Evolutionary conservation across 2,329 filamentous ascomycete species (phyloP).

Genomic region (Venturiaceae sp.): DNA sequence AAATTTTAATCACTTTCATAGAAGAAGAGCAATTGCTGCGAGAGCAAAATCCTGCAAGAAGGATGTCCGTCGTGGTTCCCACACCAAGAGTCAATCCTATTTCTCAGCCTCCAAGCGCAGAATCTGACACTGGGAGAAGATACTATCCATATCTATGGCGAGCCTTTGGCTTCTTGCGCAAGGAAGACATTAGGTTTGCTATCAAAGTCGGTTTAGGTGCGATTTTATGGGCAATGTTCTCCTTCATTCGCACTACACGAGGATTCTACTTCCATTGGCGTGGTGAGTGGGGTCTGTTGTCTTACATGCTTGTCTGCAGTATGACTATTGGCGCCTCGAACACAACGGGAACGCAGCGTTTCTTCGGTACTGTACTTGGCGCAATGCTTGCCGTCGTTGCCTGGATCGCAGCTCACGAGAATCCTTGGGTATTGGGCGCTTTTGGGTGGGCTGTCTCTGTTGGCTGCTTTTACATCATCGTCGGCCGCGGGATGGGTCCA

Average conservation of each 20-base stretch:
- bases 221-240: conserved; percentile 76
- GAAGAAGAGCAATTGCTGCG: not conserved
- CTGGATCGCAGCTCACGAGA: conserved; percentile 69
- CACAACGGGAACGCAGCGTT: conserved; percentile 78
- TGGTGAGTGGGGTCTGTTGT: conserved; percentile 92
- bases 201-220: conserved; percentile 91
- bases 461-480: conserved; percentile 81
- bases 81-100: not conserved
- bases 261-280: conserved; percentile 80
- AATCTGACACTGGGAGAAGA: not conserved
- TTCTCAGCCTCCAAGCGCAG: not conserved
- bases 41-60: conserved; percentile 1
- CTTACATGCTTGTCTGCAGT: conserved; percentile 95
- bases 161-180: conserved; percentile 45
- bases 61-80: conserved; percentile 2
- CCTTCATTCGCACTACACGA: conserved; percentile 70
- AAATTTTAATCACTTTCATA: not conserved
- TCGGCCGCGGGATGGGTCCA: conserved; percentile 74
- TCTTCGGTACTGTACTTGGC: conserved; percentile 77
- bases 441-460: conserved; percentile 74
- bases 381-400: conserved; percentile 64
- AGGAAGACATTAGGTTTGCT: conserved; percentile 66
- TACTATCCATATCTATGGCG: conserved; percentile 33
- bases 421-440: conserved; percentile 65
- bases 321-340: conserved; percentile 97